Evolutionary conservation across 352 stramenopile genomes (phyloP).

Genomic region (Saprolegnia diclina): DNA sequence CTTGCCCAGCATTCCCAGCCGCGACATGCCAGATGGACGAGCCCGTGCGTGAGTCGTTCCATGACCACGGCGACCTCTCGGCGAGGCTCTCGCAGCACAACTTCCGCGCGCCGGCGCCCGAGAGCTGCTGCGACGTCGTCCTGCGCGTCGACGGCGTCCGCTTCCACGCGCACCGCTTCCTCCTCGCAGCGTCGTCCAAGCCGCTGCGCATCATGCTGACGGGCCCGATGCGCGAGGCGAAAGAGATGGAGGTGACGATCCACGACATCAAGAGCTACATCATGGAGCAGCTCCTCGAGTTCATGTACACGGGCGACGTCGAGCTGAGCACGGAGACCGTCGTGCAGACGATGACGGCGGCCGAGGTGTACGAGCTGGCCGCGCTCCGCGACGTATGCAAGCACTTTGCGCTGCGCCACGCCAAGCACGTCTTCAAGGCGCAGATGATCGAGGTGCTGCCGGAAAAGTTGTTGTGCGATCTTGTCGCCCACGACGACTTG

Average conservation of each 20-base stretch:
- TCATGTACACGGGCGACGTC: constrained; percentile 83
- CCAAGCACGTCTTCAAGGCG: constrained; percentile 74
- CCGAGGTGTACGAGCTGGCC: constrained; percentile 79
- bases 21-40: constrained; percentile 14
- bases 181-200: constrained; percentile 75
- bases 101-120: constrained; percentile 12
- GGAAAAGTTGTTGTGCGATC: constrained; percentile 76
- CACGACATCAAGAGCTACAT: constrained; percentile 52
- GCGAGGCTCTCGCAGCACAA: constrained; percentile 10
- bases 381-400: constrained; percentile 80
- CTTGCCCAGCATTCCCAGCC: neutral
- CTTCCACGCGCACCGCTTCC: constrained; percentile 76
- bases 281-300: constrained; percentile 78
- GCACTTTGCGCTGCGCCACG: constrained; percentile 72
- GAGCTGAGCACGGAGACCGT: constrained; percentile 66
- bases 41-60: constrained; percentile 13
- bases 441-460: constrained; percentile 67
- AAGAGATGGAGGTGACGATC: constrained; percentile 62
- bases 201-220: constrained; percentile 82
- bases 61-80: constrained; percentile 20
- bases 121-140: constrained; percentile 22
- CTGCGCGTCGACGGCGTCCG: constrained; percentile 17
- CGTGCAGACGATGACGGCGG: constrained; percentile 60
- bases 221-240: constrained; percentile 68
- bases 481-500: constrained; percentile 74